Base-by-base conservation (phyloP, 78 protist species). In the Neovahlkampfia damariscottae region DNA sequence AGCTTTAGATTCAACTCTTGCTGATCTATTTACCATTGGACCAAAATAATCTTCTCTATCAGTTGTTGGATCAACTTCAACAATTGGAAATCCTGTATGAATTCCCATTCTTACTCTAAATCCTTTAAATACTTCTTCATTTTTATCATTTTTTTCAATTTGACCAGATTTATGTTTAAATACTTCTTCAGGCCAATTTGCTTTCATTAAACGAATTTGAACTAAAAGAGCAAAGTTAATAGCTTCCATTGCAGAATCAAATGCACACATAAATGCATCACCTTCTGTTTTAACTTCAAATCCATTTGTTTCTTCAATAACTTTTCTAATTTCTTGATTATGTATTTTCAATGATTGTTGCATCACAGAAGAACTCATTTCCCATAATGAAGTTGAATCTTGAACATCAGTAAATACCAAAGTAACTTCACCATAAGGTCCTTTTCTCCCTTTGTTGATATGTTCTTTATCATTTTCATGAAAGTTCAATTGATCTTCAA, bases 21-120 rank as follows among this genome's bases (percentile, higher is more conserved):
- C 88, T 7, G 84, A 50, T 2, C 41, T 38, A 70, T 88, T 88
- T 37, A 88, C 85, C 38, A 68, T 67, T 27, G 71, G 69, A 6
- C 91, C 91, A 30, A 84, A 80, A 79, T 83, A 88, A 62, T 88
- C 91, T 74, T 78, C 67, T 27, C 88, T 73, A 29, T 78, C 81
- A 0, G 85, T 77, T 8, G 41, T 34, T 5, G 88, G 83, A 40
- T 88, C 84, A 2, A 9, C 35, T 68, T 41, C 73, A 50, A 76
- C 66, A 9, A 58, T 35, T 28, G 91, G 84, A 38, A 1, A 1
- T 28, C 91, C 88, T 34, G 19, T 7, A 70, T 88, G 87, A 19
- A 83, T 32, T 6, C 91, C 91, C 91, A 87, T 87, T 7, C 88
- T 79, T 66, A 87, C 88, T 3, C 83, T 27, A 68, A 81, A 39